A percentile compares a stretch with the other conserved stretches of the same genome.
Conservation (phyloP, 1,284 basidiomycete species). For the Tilletiopsis washingtonensis region DNA sequence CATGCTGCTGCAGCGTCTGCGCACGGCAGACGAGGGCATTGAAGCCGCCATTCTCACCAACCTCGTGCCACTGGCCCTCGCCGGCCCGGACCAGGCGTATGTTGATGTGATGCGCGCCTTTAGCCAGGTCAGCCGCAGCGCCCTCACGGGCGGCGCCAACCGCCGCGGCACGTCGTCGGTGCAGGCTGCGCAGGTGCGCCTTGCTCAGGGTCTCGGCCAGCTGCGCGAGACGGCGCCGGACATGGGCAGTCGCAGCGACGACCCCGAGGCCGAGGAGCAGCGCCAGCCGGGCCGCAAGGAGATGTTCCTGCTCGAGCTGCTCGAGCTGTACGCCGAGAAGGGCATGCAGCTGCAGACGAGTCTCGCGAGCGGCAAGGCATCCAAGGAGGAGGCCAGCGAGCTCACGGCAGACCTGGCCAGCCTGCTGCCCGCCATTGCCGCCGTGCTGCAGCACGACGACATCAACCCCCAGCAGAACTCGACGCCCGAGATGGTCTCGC, state of each 20-base stretch:
- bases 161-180: slow-evolving; percentile 42
- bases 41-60: slow-evolving; percentile 87
- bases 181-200: slow-evolving; percentile 28
- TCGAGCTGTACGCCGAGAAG: slow-evolving; percentile 81
- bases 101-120: slow-evolving; percentile 77
- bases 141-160: slow-evolving; percentile 44
- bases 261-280: slow-evolving; percentile 2
- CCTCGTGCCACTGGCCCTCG: slow-evolving; percentile 77
- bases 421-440: slow-evolving; percentile 79
- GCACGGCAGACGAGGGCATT: slow-evolving; percentile 71
- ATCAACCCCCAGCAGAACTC: slow-evolving; percentile 61
- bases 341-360: slow-evolving; percentile 81
- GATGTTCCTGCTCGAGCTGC: slow-evolving; percentile 70
- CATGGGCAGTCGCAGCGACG: not conserved
- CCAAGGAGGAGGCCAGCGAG: slow-evolving; percentile 30
- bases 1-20: slow-evolving; percentile 81
- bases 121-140: slow-evolving; percentile 73
- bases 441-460: slow-evolving; percentile 68
- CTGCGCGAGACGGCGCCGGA: slow-evolving; percentile 10
- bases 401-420: slow-evolving; percentile 32
- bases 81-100: slow-evolving; percentile 68
- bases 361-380: slow-evolving; percentile 52
- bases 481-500: slow-evolving; percentile 61
- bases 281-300: slow-evolving; percentile 29
- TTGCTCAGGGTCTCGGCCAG: slow-evolving; percentile 26